phyloP scores from a whole-genome alignment of 2,329 filamentous ascomycete genomes.

The Balansia obtecta region DNA sequence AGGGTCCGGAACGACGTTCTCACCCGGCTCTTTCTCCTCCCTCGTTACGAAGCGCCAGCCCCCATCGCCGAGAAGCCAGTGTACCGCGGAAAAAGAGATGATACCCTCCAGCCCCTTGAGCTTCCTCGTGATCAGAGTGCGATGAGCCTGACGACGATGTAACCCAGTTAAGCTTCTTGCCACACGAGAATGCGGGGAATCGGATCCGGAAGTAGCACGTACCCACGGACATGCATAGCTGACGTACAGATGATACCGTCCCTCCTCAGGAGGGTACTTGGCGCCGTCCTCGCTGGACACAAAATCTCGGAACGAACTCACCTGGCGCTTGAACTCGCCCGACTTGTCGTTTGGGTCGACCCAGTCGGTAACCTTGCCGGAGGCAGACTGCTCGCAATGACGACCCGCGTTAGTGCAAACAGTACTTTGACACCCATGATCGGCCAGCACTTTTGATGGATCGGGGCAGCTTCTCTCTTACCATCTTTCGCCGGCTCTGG shows the following conservation, averaged over 20 bases:
- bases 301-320: constrained; percentile 68
- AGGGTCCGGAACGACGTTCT: constrained; percentile 54
- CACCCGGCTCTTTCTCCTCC: constrained; percentile 44
- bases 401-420: background rate
- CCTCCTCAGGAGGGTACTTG: constrained; percentile 74
- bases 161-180: background rate
- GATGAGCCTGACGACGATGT: constrained; percentile 45
- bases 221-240: constrained; percentile 91
- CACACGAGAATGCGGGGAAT: background rate
- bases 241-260: constrained; percentile 87
- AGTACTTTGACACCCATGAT: background rate
- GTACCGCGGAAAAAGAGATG: constrained; percentile 68
- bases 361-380: constrained; percentile 57
- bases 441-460: background rate
- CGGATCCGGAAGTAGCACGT: constrained; percentile 9
- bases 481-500: background rate
- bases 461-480: background rate
- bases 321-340: constrained; percentile 87
- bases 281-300: constrained; percentile 62
- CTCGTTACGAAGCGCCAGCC: constrained; percentile 73
- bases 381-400: constrained; percentile 3
- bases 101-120: constrained; percentile 87
- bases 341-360: constrained; percentile 63
- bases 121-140: constrained; percentile 75
- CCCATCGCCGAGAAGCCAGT: constrained; percentile 69